Evolutionary conservation across 805 yeast species (phyloP).

Genomic region (Candida quercuum): DNA sequence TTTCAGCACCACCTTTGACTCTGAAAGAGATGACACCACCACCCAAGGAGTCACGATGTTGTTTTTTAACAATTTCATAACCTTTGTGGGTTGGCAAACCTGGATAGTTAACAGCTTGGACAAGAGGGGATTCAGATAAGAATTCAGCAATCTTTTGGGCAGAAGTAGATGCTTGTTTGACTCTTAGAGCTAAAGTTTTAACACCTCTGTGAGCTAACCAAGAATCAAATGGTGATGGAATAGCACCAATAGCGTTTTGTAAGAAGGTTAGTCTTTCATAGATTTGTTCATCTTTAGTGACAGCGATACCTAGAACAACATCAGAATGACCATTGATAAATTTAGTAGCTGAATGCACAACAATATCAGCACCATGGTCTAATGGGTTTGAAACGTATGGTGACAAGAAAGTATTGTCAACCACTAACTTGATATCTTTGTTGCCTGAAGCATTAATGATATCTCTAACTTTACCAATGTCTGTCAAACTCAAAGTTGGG

Average conservation of each 20-base stretch:
- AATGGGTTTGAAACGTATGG: slow-evolving; percentile 87
- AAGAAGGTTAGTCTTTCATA: slow-evolving; percentile 65
- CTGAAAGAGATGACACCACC: slow-evolving; percentile 92
- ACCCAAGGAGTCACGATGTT: slow-evolving; percentile 81
- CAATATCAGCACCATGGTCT: slow-evolving; percentile 78
- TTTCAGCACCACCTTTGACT: slow-evolving; percentile 74
- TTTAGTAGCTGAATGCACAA: slow-evolving; percentile 85
- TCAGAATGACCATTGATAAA: slow-evolving; percentile 92
- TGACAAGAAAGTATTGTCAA: slow-evolving; percentile 84
- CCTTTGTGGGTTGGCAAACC: slow-evolving; percentile 65
- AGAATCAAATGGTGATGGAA: slow-evolving; percentile 86
- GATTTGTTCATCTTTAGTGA: slow-evolving; percentile 55
- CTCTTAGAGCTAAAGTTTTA: slow-evolving; percentile 80
- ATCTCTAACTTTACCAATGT: slow-evolving; percentile 56
- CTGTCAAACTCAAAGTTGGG: slow-evolving; percentile 79
- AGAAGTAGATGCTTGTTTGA: slow-evolving; percentile 56
- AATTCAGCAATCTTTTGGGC: slow-evolving; percentile 70
- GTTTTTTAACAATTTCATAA: slow-evolving; percentile 59
- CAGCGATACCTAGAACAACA: slow-evolving; percentile 82
- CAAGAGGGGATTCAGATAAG: slow-evolving; percentile 45
- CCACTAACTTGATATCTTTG: slow-evolving; percentile 57
- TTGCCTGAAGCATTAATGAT: slow-evolving; percentile 46
- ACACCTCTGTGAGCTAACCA: slow-evolving; percentile 93
- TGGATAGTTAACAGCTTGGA: slow-evolving; percentile 74
- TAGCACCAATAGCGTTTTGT: slow-evolving; percentile 85